Percentiles rank a stretch among this genome's conserved stretches.
Conservation (phyloP, 345 rosid species). For the Eucalyptus tenuipes region DNA sequence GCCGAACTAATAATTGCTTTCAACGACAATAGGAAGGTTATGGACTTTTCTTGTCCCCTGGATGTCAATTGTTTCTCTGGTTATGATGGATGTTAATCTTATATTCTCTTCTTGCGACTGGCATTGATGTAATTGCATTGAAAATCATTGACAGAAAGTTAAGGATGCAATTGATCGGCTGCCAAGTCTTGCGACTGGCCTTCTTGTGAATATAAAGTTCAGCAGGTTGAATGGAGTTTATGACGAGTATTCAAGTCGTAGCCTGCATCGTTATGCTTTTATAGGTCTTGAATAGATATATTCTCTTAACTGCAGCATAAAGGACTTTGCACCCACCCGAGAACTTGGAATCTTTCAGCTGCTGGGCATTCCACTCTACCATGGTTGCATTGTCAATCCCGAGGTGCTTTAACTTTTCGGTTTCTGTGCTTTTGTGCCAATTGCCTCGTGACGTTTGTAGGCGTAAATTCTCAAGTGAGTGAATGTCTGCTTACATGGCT, state of each 20-base stretch:
- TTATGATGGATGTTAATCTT: neutral
- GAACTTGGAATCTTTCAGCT: conserved; percentile 92
- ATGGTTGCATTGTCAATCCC: conserved; percentile 96
- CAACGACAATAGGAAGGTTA: conserved; percentile 75
- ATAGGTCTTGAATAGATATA: neutral
- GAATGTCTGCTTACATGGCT: neutral
- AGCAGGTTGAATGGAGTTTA: conserved; percentile 40
- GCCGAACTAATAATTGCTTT: conserved; percentile 77
- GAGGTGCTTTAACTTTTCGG: conserved; percentile 33
- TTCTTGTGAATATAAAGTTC: conserved; percentile 86
- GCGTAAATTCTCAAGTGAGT: neutral
- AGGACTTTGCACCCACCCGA: conserved; percentile 88
- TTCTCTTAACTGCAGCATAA: conserved; percentile 48
- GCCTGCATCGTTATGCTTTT: neutral
- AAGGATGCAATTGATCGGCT: conserved; percentile 80
- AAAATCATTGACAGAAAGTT: conserved; percentile 27
- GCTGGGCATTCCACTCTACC: conserved; percentile 81
- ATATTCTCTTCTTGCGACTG: too few relatives aligned
- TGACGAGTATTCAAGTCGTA: neutral
- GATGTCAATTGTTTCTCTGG: neutral
- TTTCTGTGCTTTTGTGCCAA: neutral
- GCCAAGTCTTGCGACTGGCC: conserved; percentile 81
- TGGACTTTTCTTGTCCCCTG: neutral
- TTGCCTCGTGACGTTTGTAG: neutral
- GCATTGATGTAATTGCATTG: too few relatives aligned